Evolutionary conservation across 2,329 filamentous ascomycete species (phyloP).

Genomic region (Colletotrichum melonis): DNA sequence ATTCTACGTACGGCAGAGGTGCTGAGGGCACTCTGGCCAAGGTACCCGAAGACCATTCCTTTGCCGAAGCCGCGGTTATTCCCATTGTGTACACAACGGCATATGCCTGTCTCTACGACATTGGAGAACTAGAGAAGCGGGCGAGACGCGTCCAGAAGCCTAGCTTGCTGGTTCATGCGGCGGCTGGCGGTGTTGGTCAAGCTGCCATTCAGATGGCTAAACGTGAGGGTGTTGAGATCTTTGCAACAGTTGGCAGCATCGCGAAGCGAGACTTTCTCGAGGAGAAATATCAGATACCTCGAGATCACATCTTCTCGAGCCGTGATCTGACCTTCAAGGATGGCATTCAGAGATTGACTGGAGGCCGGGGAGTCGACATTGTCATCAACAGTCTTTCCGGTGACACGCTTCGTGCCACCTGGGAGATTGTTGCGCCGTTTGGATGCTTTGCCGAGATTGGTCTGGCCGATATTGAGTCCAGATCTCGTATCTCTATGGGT

Average conservation of each 20-base stretch:
- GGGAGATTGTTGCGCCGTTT: conserved; percentile 43
- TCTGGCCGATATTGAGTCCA: background rate
- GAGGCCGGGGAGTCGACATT: conserved; percentile 42
- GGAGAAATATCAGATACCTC: conserved; percentile 49
- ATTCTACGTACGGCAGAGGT: conserved; percentile 38
- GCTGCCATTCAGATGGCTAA: conserved; percentile 51
- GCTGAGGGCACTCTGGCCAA: conserved; percentile 36
- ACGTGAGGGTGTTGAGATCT: conserved; percentile 52
- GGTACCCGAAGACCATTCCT: conserved; percentile 49
- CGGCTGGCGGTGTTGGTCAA: conserved; percentile 51
- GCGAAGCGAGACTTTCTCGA: conserved; percentile 52
- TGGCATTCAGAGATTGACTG: conserved; percentile 42
- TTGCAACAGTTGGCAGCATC: conserved; percentile 49
- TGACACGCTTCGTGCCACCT: conserved; percentile 40
- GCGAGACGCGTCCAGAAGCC: conserved; percentile 36
- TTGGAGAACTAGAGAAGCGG: conserved; percentile 42
- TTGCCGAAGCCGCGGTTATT: conserved; percentile 49
- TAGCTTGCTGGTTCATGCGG: conserved; percentile 52
- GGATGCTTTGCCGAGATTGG: conserved; percentile 46
- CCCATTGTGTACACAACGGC: conserved; percentile 49
- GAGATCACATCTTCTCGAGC: conserved; percentile 46
- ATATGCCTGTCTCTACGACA: conserved; percentile 43
- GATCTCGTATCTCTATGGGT: background rate
- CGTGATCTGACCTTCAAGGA: conserved; percentile 40
- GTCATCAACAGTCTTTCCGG: conserved; percentile 44